Conservation (phyloP, 306 rosid genomes). For the Lathyrus sativus region DNA sequence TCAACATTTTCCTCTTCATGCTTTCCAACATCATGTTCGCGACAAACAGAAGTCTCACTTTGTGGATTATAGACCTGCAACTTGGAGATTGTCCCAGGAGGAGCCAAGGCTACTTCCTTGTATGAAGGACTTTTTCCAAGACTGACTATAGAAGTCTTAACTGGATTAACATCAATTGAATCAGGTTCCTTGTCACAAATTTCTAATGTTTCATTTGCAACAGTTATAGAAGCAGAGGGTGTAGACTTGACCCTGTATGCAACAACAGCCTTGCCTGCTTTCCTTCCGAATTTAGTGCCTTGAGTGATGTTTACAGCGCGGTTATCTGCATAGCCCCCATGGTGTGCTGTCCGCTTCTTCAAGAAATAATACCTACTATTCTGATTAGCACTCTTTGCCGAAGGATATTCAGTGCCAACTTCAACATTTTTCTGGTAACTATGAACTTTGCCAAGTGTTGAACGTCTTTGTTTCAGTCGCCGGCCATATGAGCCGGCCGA, state of each 20-base stretch:
- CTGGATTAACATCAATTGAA: slow-evolving; percentile 55
- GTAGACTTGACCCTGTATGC: slow-evolving; percentile 87
- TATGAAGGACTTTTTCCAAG: slow-evolving; percentile 97
- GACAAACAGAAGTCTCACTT: slow-evolving; percentile 43
- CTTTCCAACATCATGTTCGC: slow-evolving; percentile 45
- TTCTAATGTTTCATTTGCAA: slow-evolving; percentile 46
- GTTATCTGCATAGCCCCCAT: slow-evolving; percentile 67
- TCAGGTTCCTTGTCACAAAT: slow-evolving; percentile 51
- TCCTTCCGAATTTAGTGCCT: slow-evolving; percentile 83
- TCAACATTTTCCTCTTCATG: slow-evolving; percentile 52
- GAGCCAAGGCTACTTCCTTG: slow-evolving; percentile 98
- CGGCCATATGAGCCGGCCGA: slow-evolving; percentile 75
- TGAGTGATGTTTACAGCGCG: slow-evolving; percentile 60
- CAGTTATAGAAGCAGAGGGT: slow-evolving; percentile 55
- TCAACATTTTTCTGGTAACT: slow-evolving; percentile 77
- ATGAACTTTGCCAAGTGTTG: slow-evolving; percentile 74
- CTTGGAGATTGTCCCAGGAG: slow-evolving; percentile 87
- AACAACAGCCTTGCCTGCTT: slow-evolving; percentile 67
- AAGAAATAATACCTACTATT: slow-evolving; percentile 64
- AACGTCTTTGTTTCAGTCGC: slow-evolving; percentile 79
- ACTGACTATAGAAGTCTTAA: slow-evolving; percentile 61
- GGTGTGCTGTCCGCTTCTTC: slow-evolving; percentile 74
- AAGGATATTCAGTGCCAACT: slow-evolving; percentile 52
- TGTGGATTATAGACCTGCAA: slow-evolving; percentile 65
- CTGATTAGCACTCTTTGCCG: slow-evolving; percentile 56